Percentiles rank a stretch among this genome's conserved stretches.
Evolutionary conservation across 768 basidiomycete species (phyloP).

Genomic region (Leccinum pellstonianum): DNA sequence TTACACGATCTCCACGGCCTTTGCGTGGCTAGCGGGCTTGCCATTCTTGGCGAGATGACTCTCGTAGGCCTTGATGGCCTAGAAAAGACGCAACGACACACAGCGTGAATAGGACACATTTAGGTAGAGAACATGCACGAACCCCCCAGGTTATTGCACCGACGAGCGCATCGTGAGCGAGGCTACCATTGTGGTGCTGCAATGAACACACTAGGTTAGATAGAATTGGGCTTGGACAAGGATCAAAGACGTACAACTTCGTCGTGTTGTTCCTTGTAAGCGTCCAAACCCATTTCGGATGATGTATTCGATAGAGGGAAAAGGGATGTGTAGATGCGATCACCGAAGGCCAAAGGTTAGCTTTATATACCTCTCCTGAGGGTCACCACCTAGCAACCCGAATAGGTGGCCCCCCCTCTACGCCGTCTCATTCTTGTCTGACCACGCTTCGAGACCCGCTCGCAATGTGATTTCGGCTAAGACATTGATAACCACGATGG

Average conservation of each 20-base stretch:
- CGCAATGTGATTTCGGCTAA: slow-evolving; percentile 16
- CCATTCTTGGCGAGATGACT: slow-evolving; percentile 13
- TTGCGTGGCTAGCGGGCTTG: slow-evolving; percentile 20
- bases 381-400: background rate
- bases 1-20: slow-evolving; percentile 24
- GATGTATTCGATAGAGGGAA: background rate
- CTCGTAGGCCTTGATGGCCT: slow-evolving; percentile 24
- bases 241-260: slow-evolving; percentile 9
- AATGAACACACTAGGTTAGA: background rate
- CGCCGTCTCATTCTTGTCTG: background rate
- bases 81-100: background rate
- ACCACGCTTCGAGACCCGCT: slow-evolving; percentile 13
- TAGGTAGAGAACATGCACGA: background rate
- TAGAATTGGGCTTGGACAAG: background rate
- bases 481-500: slow-evolving; percentile 17
- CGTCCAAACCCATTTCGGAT: slow-evolving; percentile 15
- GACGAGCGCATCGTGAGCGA: slow-evolving; percentile 21
- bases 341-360: background rate
- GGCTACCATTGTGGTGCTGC: slow-evolving; percentile 15
- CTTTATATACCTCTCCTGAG: background rate
- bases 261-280: background rate
- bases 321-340: background rate
- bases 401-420: background rate
- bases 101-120: background rate
- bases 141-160: slow-evolving; percentile 23